phyloP scores from a whole-genome alignment of 2,329 filamentous ascomycete species.

The Colletotrichum spaethianum region DNA sequence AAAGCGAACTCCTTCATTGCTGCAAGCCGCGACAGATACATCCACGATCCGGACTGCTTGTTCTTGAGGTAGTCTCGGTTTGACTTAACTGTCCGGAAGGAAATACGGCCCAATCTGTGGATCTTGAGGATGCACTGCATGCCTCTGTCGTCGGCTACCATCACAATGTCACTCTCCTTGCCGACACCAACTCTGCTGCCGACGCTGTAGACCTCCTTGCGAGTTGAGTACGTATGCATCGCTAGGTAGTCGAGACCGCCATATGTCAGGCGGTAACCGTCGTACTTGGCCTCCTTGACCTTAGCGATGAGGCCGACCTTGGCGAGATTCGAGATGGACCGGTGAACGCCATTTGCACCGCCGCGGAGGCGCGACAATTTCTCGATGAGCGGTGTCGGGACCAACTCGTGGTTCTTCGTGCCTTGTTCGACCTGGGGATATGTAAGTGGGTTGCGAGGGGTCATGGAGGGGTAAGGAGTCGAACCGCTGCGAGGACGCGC shows the following conservation, averaged over 20 bases:
- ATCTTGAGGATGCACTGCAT: conserved; percentile 92
- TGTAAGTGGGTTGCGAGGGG: conserved; percentile 53
- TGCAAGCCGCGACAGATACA: conserved; percentile 95
- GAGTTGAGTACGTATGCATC: conserved; percentile 87
- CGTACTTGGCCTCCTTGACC: conserved; percentile 96
- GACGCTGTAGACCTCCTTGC: conserved; percentile 88
- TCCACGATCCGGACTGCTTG: conserved; percentile 87
- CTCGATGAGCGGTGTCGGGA: conserved; percentile 90
- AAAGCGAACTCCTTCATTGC: conserved; percentile 96
- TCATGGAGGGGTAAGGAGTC: conserved; percentile 51
- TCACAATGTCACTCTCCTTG: conserved; percentile 97
- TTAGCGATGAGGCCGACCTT: conserved; percentile 93
- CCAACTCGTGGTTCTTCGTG: conserved; percentile 96
- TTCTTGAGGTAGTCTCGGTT: conserved; percentile 96
- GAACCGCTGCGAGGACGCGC: conserved; percentile 91
- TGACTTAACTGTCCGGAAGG: conserved; percentile 94
- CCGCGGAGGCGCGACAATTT: conserved; percentile 86
- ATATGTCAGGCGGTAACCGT: conserved; percentile 96
- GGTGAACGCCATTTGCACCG: conserved; percentile 84
- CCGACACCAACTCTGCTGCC: conserved; percentile 96
- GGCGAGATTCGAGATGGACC: conserved; percentile 89
- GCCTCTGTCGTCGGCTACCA: conserved; percentile 86
- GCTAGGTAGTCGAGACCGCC: conserved; percentile 98
- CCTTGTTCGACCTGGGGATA: conserved; percentile 85
- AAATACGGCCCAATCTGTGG: conserved; percentile 94